Evolutionary conservation across 257 asterid species (phyloP).

Genomic region (Agastache rugosa): DNA sequence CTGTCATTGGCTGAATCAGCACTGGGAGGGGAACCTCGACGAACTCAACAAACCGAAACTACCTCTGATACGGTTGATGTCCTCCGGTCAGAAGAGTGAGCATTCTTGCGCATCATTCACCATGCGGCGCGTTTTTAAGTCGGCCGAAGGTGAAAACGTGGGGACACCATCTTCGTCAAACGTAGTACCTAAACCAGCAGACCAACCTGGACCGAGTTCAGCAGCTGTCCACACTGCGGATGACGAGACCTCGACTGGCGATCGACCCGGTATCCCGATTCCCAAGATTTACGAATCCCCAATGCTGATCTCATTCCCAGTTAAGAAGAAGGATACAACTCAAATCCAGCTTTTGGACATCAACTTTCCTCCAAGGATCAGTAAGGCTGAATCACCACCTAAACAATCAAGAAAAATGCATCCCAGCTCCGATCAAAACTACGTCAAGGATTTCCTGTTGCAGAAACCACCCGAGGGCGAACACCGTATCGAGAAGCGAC

Average conservation of each 20-base stretch:
- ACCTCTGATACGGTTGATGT: constrained; percentile 83
- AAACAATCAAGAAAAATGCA: constrained; percentile 45
- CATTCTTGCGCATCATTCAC: constrained; percentile 95
- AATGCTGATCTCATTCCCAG: constrained; percentile 56
- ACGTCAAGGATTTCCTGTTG: constrained; percentile 34
- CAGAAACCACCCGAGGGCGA: constrained; percentile 40
- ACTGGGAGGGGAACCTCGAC: constrained; percentile 95
- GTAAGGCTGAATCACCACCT: constrained; percentile 49
- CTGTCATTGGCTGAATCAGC: constrained; percentile 94
- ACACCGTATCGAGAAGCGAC: constrained; percentile 40
- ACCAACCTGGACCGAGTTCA: constrained; percentile 58
- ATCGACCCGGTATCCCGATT: constrained; percentile 72
- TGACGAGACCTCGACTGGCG: constrained; percentile 42
- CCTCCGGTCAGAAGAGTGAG: constrained; percentile 92
- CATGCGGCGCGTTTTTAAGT: constrained; percentile 81
- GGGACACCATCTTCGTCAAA: constrained; percentile 64
- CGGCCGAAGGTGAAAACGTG: constrained; percentile 63
- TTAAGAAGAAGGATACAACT: constrained; percentile 54
- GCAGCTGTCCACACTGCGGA: constrained; percentile 44
- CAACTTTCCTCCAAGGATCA: constrained; percentile 80
- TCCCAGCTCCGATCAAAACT: constrained; percentile 52
- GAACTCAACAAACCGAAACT: constrained; percentile 91
- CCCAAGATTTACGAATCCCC: constrained; percentile 88
- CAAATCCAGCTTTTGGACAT: constrained; percentile 86
- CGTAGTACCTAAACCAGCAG: constrained; percentile 44